Evolutionary conservation across 129 eudicot species (phyloP).

Genomic region (Logfia minima): DNA sequence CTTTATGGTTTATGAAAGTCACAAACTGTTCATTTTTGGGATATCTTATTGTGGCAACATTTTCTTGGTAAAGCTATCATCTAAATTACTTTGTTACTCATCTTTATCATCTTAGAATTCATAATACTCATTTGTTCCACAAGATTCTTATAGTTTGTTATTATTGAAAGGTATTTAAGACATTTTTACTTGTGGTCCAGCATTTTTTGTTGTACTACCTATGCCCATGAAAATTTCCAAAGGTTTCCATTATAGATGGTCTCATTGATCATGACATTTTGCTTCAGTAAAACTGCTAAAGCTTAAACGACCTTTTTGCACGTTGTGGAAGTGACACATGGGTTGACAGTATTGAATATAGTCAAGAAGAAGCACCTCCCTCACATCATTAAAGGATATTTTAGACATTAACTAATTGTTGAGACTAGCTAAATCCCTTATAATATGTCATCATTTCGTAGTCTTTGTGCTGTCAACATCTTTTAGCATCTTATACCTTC

Average conservation of each 20-base stretch:
- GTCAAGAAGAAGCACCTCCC: too few species aligned
- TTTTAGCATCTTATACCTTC: neutral
- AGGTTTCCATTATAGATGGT: neutral
- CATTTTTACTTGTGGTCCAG: neutral
- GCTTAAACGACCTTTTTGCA: neutral
- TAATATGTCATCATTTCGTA: neutral
- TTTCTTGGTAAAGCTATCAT: neutral
- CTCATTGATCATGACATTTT: neutral
- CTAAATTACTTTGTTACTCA: neutral
- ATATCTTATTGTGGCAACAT: neutral
- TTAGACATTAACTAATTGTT: neutral
- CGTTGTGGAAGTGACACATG: neutral
- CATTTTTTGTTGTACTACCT: conserved; percentile 12
- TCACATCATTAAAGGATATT: neutral
- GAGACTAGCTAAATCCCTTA: neutral
- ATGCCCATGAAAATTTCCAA: neutral
- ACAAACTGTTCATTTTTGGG: neutral
- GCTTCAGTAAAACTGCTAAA: neutral
- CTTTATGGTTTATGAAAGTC: neutral
- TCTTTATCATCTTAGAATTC: neutral
- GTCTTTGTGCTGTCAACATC: neutral
- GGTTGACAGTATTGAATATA: neutral
- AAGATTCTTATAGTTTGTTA: neutral
- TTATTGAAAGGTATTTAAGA: neutral
- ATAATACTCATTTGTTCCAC: neutral